Base-by-base conservation (phyloP, 2,329 filamentous ascomycete species). In the Aureobasidium sp. region DNA sequence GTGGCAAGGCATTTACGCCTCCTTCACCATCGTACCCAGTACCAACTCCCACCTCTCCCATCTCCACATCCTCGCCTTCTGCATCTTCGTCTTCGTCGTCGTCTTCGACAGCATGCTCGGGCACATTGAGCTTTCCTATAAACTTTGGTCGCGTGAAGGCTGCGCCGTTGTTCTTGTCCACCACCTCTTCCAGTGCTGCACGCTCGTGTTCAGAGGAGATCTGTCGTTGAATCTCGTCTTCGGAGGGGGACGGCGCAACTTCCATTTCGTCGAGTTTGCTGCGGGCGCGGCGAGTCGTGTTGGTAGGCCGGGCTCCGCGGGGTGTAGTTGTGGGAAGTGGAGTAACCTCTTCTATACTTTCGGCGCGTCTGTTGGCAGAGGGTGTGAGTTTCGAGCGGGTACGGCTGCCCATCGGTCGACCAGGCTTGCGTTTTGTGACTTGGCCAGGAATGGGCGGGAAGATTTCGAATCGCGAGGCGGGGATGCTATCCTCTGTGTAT, bases 381-480 rank as follows among this genome's bases (percentile, higher is more conserved):
- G 55, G 55, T 7, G 55, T 58, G 22, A 47, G 55, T 39, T 58
- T 58, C 37, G 69, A 67, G 22, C 70, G 64, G 31, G 67, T 68
- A 15, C 69, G 65, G 22, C 68, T 65, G 5, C 67, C 62, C 27
- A 67, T 55, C n/a, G 67, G 64, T 25, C 72, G 65, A 25, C 70
- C 71, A 14, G 72, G 67, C 20, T 70, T 68, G 42, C 72, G 68
- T 61, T 71, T 74, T 8, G 68, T 65, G 15, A 63, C 59, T 64
- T 75, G 73, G 37, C 82, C 82, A 22, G 82, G 82, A 9, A 88
- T 75, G 0, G 87, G 84, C 9, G 90, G 90, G 69, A 89, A 93
- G 44, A 94, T 84, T 68, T 91, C 87, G 72, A 91, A 95, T 37
- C 90, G 84, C 1, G 80, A 85, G 0, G 85, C 78, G 2, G 89